These are phyloP conservation scores for Bryoglossum gracile DNA, from an alignment of 495 filamentous ascomycete genomes.

Conservation along the genomic window DNA sequence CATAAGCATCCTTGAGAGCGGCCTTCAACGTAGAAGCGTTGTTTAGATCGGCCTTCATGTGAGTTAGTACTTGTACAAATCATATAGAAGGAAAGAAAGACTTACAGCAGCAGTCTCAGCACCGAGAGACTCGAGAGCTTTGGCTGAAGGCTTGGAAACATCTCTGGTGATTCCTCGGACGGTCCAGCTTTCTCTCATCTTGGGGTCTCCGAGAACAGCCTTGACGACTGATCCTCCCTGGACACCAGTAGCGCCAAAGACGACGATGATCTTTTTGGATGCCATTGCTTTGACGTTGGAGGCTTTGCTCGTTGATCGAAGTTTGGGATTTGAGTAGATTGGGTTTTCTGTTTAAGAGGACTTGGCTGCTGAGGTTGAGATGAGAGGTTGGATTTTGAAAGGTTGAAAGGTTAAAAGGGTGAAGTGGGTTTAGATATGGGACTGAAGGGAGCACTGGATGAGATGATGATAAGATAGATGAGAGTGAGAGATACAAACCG, in stretches of 20 bases:
- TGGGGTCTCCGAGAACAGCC: constrained; percentile 40
- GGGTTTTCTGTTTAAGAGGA: too few relatives aligned
- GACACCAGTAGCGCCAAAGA: constrained; percentile 57
- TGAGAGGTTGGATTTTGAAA: too few relatives aligned
- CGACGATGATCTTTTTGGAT: constrained; percentile 39
- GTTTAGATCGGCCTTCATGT: constrained; percentile 46
- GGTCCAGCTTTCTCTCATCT: constrained; percentile 39
- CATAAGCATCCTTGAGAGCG: constrained; percentile 46
- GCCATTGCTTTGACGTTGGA: too few relatives aligned
- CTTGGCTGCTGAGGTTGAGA: too few relatives aligned
- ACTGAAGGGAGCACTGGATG: too few relatives aligned
- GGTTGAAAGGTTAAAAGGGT: too few relatives aligned
- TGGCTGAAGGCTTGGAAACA: constrained; percentile 35
- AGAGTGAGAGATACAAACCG: too few relatives aligned
- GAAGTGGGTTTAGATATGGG: too few relatives aligned
- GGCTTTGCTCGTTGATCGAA: too few relatives aligned
- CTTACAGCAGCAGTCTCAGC: constrained; percentile 34
- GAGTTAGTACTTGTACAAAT: too few relatives aligned
- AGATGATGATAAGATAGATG: too few relatives aligned
- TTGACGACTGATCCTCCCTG: constrained; percentile 55
- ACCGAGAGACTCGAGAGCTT: constrained; percentile 32
- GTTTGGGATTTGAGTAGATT: too few relatives aligned
- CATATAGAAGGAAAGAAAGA: not conserved
- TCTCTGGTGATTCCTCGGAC: constrained; percentile 53
- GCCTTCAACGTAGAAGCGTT: constrained; percentile 38